Conservation (phyloP, 202 grass and related monocot genomes). For the Zizania palustris region DNA sequence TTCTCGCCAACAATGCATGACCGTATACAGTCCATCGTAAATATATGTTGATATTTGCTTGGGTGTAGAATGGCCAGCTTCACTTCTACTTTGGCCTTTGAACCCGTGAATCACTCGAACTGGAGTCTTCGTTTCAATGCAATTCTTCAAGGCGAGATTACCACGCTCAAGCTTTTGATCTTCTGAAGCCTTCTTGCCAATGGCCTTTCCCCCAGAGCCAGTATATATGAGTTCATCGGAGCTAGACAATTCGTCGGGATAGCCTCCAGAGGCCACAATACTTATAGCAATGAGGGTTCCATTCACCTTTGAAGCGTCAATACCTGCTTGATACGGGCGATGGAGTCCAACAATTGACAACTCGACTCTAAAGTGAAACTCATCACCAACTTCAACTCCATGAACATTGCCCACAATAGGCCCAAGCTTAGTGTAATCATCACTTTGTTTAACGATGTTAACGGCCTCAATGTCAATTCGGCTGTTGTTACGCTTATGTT, state of each 20-base stretch:
- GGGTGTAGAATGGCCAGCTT: slow-evolving; percentile 41
- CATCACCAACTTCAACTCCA: slow-evolving; percentile 84
- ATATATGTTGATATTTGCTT: slow-evolving; percentile 68
- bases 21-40: slow-evolving; percentile 53
- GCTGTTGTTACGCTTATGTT: slow-evolving; percentile 34
- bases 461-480: slow-evolving; percentile 60
- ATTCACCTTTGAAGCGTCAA: slow-evolving; percentile 55
- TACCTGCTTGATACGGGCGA: slow-evolving; percentile 63
- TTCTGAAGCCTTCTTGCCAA: slow-evolving; percentile 53
- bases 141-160: slow-evolving; percentile 90
- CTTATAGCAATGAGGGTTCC: slow-evolving; percentile 63
- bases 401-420: slow-evolving; percentile 66
- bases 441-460: slow-evolving; percentile 46
- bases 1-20: too few species aligned
- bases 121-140: slow-evolving; percentile 61
- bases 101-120: slow-evolving; percentile 89
- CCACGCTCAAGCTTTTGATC: slow-evolving; percentile 83
- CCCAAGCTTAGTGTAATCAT: slow-evolving; percentile 43
- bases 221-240: slow-evolving; percentile 86
- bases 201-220: slow-evolving; percentile 70
- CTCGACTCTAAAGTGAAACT: slow-evolving; percentile 82
- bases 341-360: slow-evolving; percentile 79
- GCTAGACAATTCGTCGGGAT: slow-evolving; percentile 71
- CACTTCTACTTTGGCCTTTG: slow-evolving; percentile 56
- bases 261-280: slow-evolving; percentile 85